These are phyloP conservation scores for Diutina scorzettiae DNA, from an alignment of 1,139 yeast genomes.

Conservation along the genomic window DNA sequence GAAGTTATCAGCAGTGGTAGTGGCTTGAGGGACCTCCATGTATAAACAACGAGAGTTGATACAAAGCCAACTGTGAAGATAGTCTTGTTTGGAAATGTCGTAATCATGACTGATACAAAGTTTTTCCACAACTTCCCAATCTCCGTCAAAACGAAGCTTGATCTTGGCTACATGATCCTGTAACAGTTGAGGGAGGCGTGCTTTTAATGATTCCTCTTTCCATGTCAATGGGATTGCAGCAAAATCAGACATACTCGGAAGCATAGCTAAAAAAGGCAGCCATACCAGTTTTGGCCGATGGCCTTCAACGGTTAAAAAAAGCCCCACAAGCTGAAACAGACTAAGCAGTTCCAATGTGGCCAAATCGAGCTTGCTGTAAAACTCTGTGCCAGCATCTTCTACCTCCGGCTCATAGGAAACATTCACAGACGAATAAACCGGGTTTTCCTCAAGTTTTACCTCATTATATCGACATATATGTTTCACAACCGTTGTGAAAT, in stretches of 20 bases:
- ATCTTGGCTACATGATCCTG: constrained; percentile 25
- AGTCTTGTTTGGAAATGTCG: constrained; percentile 15
- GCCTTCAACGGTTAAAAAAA: constrained; percentile 38
- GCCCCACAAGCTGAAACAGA: constrained; percentile 36
- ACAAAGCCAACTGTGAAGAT: constrained; percentile 70
- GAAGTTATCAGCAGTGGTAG: constrained; percentile 47
- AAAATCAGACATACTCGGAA: constrained; percentile 43
- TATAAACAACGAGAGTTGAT: constrained; percentile 87
- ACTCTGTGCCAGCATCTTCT: constrained; percentile 14
- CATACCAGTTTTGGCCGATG: constrained; percentile 39
- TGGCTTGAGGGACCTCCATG: constrained; percentile 49
- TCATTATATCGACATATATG: constrained; percentile 21
- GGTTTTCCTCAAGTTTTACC: constrained; percentile 7
- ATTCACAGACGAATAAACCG: constrained; percentile 11
- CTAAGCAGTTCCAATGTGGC: constrained; percentile 22
- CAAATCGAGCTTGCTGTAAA: constrained; percentile 22
- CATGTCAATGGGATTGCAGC: constrained; percentile 32
- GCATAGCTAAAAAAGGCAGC: constrained; percentile 49
- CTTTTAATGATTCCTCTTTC: constrained; percentile 15
- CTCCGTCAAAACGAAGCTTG: constrained; percentile 23
- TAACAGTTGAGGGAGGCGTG: constrained; percentile 29
- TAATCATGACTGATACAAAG: constrained; percentile 12
- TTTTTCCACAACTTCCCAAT: constrained; percentile 18
- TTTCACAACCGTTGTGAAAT: constrained; percentile 41
- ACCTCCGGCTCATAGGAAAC: constrained; percentile 15